Evolutionary conservation across 257 asterid genomes (phyloP).

Genomic region (Nicotiana otophora): DNA sequence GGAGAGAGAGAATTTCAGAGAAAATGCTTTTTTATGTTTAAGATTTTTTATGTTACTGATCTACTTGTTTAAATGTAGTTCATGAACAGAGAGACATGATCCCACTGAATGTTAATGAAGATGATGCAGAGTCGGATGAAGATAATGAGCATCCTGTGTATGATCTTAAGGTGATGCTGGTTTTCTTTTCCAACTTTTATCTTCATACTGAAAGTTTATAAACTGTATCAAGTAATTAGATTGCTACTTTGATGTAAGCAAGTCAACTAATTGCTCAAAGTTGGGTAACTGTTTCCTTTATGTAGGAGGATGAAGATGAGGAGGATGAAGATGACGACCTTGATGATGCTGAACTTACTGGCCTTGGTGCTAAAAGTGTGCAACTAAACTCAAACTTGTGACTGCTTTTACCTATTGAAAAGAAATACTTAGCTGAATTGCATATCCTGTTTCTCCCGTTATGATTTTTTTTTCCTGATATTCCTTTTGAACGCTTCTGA

Average conservation of each 20-base stretch:
- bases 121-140: constrained; percentile 63
- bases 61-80: constrained; percentile 39
- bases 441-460: neutral
- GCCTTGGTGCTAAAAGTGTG: constrained; percentile 75
- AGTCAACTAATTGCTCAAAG: neutral
- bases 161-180: constrained; percentile 52
- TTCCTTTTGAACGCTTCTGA: neutral
- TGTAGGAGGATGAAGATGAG: constrained; percentile 46
- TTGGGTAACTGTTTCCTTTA: neutral
- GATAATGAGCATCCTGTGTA: constrained; percentile 73
- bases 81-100: constrained; percentile 81
- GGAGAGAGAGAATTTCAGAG: neutral
- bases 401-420: neutral
- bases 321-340: constrained; percentile 26
- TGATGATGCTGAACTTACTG: constrained; percentile 51
- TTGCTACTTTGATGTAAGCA: neutral
- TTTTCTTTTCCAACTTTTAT: neutral
- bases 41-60: neutral
- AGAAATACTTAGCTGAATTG: neutral
- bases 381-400: constrained; percentile 5
- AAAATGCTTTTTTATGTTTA: neutral
- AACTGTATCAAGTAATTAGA: neutral
- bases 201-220: neutral
- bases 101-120: constrained; percentile 58
- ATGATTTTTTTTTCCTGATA: neutral